Percentiles rank a stretch among this genome's conserved stretches.
Evolutionary conservation across 192 early-diverging fungal genomes (phyloP).

Genomic region (Neocallimastix lanati): DNA sequence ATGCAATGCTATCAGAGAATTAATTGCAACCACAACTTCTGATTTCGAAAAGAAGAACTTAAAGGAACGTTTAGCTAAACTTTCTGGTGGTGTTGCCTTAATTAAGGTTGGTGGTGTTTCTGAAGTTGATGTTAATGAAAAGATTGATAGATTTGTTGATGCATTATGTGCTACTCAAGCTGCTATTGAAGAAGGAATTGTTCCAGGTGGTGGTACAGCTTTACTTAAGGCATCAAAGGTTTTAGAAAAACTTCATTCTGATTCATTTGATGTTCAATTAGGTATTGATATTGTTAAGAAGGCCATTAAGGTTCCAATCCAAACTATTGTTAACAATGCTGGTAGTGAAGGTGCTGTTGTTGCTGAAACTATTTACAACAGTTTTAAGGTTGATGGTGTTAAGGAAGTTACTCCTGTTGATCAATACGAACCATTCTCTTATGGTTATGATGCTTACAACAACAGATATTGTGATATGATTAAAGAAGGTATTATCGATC

Average conservation of each 20-base stretch:
- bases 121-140: constrained; percentile 99
- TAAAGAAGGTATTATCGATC: constrained; percentile 90
- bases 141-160: constrained; percentile 99
- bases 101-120: constrained; percentile 95
- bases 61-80: constrained; percentile 96
- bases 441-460: constrained; percentile 74
- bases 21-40: constrained; percentile 68
- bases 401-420: constrained; percentile 6
- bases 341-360: constrained; percentile 93
- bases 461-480: constrained; percentile 94
- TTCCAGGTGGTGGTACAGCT: constrained; percentile 95
- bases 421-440: background rate
- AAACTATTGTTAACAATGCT: constrained; percentile 93
- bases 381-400: constrained; percentile 13
- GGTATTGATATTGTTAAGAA: constrained; percentile 91
- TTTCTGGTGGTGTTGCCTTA: constrained; percentile 95
- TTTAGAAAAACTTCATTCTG: constrained; percentile 63
- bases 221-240: constrained; percentile 81
- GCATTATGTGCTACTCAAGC: constrained; percentile 95
- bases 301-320: constrained; percentile 84
- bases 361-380: constrained; percentile 67
- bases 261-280: constrained; percentile 98
- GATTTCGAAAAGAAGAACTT: constrained; percentile 99
- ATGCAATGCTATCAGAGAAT: constrained; percentile 88
- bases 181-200: constrained; percentile 97